Evolutionary conservation across 1,284 basidiomycete genomes (phyloP), one percentile per base, ranked within the genome.

Genomic region (Neotropicomus parvogracilis): DNA sequence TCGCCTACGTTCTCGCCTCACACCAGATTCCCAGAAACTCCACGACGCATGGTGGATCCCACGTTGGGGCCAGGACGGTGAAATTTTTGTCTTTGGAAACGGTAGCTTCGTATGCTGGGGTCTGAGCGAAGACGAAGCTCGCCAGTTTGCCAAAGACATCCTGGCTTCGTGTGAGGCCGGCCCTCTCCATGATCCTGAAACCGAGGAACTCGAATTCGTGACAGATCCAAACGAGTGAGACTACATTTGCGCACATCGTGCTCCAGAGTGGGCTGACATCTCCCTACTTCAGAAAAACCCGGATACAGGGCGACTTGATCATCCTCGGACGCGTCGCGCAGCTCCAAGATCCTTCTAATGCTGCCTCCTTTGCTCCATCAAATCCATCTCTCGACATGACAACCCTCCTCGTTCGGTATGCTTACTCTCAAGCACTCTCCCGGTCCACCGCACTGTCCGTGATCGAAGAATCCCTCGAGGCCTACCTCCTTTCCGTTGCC

Each of bases 101-200:
- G 91, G 91, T 2, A 88, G 80, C 55, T 85, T 91, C 52, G 91
- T 95, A 4, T 90, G 84, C 54, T 95, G 91, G 91, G 91, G 91
- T 7, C 65, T 93, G 50, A 79, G 75, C n/a, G 88, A 93, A 66
- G 75, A 76, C n/a, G 88, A 88, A 40, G 90, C 87, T 1, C 71
- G 70, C 46, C 72, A 70, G 45, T 94, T 94, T 62, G 77, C 82
- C 27, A 66, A 69, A 17, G 75, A 88, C 38, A 75, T 91, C 10
- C 74, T 93, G 39, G 65, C 74, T 34, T 72, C 69, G 28, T 71
- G 75, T 6, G 82, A 91, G 66, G 67, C 89, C 2, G 78, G 75
- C 1, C 73, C 77, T 2, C 69, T 93, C 43, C 74, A 67, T 33
- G 88, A 89, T 46, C 73, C 81, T 24, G 91, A 95, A 72, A 88